Evolutionary conservation across 768 basidiomycete genomes (phyloP), one percentile per base, ranked within the genome.

Genomic region (Suillus clintonianus): DNA sequence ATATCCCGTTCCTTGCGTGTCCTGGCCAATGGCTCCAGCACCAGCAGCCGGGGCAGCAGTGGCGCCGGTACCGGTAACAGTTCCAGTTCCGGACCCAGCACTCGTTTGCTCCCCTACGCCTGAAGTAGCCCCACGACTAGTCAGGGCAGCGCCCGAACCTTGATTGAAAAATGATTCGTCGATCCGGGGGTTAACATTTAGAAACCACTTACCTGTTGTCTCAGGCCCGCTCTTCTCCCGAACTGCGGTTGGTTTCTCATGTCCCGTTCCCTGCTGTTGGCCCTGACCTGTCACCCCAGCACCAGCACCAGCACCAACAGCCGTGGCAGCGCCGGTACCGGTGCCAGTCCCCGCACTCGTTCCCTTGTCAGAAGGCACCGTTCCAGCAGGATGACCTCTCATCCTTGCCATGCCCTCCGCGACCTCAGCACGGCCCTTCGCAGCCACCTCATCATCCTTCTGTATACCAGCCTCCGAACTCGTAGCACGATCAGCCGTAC

Each of bases 351-450:
- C 60, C 24, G 34, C 19, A n/a, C 53, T 27, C 5, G 54, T 53
- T 27, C 27, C 27, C 19, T 11, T 30, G 32, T 17, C 60, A 34
- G 11, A 24, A 11, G 65, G 47, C 27, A 27, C 27, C 27, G 27
- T 27, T 27, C 27, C 5, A 0, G 61, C 17, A 6, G 62, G 2
- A 1, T n/a, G 22, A 5, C 75, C 73, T 43, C 62, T 74, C n/a
- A 75, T 51, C 39, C 36, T 73, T 1, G 74, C 77, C 42, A 82
- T 50, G 0, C 83, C 84, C 37, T 75, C 69, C 61, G 81, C 71
- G 13, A 78, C 68, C 64, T 85, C 82, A 36, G 72, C 37, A 22
- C 78, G 74, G 1, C 84, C 84, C 50, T 76, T 70, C 6, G 68
- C 50, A 0, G 72, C 75, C 7, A 81, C 74, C 4, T 79, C 78